phyloP scores from a whole-genome alignment of 331 rosid genomes.

The Malus hybrid region DNA sequence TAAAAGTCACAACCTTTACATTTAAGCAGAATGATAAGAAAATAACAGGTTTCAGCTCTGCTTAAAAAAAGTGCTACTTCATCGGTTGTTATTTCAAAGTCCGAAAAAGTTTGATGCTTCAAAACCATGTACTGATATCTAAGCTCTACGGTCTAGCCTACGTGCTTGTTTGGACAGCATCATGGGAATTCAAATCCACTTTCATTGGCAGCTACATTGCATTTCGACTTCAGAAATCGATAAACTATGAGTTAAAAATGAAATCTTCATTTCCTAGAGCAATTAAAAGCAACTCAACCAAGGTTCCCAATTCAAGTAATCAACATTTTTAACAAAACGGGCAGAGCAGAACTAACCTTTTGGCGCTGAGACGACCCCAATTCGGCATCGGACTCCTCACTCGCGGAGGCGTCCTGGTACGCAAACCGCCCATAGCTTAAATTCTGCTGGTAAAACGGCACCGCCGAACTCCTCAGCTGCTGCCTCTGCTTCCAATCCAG shows the following conservation, averaged over 20 bases:
- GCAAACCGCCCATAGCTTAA: conserved; percentile 66
- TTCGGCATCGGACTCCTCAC: conserved; percentile 69
- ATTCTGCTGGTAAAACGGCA: conserved; percentile 46
- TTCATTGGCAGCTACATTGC: neutral
- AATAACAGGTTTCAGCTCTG: neutral
- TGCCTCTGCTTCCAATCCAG: conserved; percentile 22
- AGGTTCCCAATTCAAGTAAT: neutral
- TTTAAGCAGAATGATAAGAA: neutral
- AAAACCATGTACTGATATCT: neutral
- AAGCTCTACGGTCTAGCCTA: neutral
- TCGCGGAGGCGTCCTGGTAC: conserved; percentile 42
- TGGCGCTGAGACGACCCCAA: conserved; percentile 32
- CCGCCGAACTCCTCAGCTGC: conserved; percentile 21
- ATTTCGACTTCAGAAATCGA: neutral
- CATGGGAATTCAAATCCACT: no score
- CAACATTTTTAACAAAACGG: neutral
- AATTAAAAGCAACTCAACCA: neutral
- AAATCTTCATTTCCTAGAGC: neutral
- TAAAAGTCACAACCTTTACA: neutral
- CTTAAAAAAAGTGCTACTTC: neutral
- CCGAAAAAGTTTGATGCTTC: neutral
- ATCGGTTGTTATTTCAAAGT: neutral
- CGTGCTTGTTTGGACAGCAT: neutral
- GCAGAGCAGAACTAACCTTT: conserved; percentile 26
- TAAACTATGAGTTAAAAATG: neutral